Evolutionary conservation across 176 grass and related monocot genomes (phyloP), one percentile per base, ranked within the genome.

Genomic region (Panicum miliaceum): DNA sequence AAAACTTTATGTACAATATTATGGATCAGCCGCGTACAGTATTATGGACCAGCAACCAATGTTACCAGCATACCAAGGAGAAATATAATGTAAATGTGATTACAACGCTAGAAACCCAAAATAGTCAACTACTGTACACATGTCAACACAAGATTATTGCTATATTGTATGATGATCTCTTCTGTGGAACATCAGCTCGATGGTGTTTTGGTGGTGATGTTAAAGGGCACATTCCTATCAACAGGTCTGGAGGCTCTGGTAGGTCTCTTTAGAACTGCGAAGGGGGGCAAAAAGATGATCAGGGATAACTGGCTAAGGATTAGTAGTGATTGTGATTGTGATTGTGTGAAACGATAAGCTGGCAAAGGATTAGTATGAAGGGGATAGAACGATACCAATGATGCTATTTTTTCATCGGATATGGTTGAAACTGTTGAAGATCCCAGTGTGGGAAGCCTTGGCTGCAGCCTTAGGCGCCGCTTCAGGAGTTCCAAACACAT

Each of bases 391-490:
- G 62, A 36, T 76, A 81, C 70, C 37, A 45, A 16, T 81, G n/a
- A 57, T 35, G 8, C 12, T 45, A 53, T 63, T 68, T 77, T 27
- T 70, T 89, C 64, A 92, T 75, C 91, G 84, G 14, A 92, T 89
- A 71, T 92, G 84, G 40, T 87, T 92, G 35, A 84, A 92, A 29
- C 81, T 87, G 80, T 82, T 81, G 76, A 92, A 92, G 63, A 89
- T 63, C 64, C 80, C 81, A 64, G 71, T 81, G 77, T 76, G 60
- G 11, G 91, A 74, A 46, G 70, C 29, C 84, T 86, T 92, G 58
- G 43, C 32, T 50, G 78, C 82, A 73, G 90, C 48, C 48, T 92
- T 92, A 22, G 87, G 80, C 40, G 22, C 71, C 2, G 68, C 56
- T 53, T 87, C 87, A 62, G 91, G 87, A 84, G 79, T 60, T 16